A percentile compares a stretch with the other conserved stretches of the same genome.
Conservation (phyloP, 148 eudicot genomes). For the Pharnaceum exiguum region DNA sequence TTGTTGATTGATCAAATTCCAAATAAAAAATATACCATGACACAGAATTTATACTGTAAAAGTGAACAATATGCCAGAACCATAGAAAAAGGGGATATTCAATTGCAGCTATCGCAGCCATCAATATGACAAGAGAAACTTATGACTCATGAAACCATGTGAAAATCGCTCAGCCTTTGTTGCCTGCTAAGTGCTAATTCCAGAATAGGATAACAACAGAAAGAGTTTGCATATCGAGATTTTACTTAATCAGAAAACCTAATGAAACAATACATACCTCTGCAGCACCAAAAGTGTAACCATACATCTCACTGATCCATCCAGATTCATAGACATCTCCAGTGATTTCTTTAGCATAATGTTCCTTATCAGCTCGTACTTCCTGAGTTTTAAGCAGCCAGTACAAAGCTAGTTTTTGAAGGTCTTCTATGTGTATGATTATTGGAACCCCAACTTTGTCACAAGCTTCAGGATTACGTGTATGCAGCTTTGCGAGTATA, state of each 20-base stretch:
- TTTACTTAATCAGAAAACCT: neutral
- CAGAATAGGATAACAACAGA: neutral
- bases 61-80: too few species aligned
- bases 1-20: too few species aligned
- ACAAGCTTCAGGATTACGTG: slow-evolving; percentile 84
- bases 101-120: too few species aligned
- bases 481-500: slow-evolving; percentile 82
- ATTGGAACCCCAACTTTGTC: slow-evolving; percentile 97
- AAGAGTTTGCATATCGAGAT: neutral
- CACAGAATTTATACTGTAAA: too few species aligned
- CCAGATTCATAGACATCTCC: slow-evolving; percentile 89
- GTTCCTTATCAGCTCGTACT: slow-evolving; percentile 85
- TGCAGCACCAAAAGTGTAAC: slow-evolving; percentile 92
- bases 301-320: slow-evolving; percentile 99
- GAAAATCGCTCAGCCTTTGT: too few species aligned
- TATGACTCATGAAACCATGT: too few species aligned
- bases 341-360: slow-evolving; percentile 71
- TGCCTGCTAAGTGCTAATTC: neutral
- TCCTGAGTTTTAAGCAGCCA: slow-evolving; percentile 94
- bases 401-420: slow-evolving; percentile 65
- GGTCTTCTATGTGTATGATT: slow-evolving; percentile 91
- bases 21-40: too few species aligned
- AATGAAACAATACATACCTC: slow-evolving; percentile 48
- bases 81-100: too few species aligned
- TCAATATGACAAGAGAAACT: too few species aligned